Base-by-base conservation (phyloP, 2,329 filamentous ascomycete genomes). In the Colletotrichum eremochloae region DNA sequence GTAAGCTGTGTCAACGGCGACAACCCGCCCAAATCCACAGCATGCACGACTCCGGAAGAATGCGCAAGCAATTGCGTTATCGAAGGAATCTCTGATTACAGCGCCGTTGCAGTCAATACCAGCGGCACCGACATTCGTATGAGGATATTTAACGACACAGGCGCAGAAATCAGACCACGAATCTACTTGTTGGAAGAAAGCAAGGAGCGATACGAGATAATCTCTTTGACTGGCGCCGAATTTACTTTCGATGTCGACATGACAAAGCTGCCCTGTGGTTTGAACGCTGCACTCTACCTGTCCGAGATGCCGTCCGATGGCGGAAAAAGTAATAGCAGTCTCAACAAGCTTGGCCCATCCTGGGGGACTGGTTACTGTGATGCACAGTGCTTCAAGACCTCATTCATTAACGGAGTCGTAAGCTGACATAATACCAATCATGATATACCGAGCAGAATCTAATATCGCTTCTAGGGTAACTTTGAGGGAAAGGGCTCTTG, bases 271-370 rank as follows among this genome's bases (percentile, higher is more conserved):
- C 87, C 88, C 31, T 93, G 91, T 75, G 91, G 91, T 67, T 82
- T 92, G 76, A 92, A 93, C 79, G 90, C 89, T 70, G 90, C 90
- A 14, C 79, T 92, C 38, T 92, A 92, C 83, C 85, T 92, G 53
- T 84, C 88, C 20, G 83, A 87, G 76, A 92, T 93, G 90, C 85
- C 89, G 31, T 82, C 85, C 5, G 88, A 90, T 75, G 91, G 90
- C 75, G 90, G 90, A 33, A 75, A 85, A 70, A 77, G 82, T 71
- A 83, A 82, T 73, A 87, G 85, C 79, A 75, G 84, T 1, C 82
- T 78, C 63, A 89, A 88, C 80, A 85, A 85, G 63, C 89, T 86
- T 33, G 89, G 89, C 68, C 88, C 89, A n/a, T 81, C 83, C 68
- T 90, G 88, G 74, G 89, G 89, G 42, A 88, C 86, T 3, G 89